phyloP scores from a whole-genome alignment of 306 rosid species.

The Lotus japonicus region DNA sequence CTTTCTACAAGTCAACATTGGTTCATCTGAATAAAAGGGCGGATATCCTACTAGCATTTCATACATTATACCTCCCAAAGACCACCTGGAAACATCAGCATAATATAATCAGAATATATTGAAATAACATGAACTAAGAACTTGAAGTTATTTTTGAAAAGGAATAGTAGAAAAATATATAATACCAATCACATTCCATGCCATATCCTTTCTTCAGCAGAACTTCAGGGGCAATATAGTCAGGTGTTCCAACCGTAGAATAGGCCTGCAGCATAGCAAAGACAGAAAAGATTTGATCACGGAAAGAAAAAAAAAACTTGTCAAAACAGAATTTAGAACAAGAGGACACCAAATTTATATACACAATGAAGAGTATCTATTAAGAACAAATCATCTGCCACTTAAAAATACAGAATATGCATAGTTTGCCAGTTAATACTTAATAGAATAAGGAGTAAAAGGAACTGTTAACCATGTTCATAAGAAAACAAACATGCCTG shows the following conservation, averaged over 20 bases:
- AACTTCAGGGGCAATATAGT: slow-evolving; percentile 98
- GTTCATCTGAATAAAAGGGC: slow-evolving; percentile 97
- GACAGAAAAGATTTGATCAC: slow-evolving; percentile 15
- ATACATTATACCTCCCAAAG: slow-evolving; percentile 96
- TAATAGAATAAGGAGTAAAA: not conserved
- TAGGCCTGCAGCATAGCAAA: slow-evolving; percentile 63
- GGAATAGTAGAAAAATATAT: not conserved
- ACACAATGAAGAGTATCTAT: not conserved
- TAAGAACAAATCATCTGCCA: slow-evolving; percentile 11
- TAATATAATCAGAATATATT: slow-evolving; percentile 22
- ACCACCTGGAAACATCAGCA: slow-evolving; percentile 72
- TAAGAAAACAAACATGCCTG: slow-evolving; percentile 16
- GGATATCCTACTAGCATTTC: slow-evolving; percentile 99
- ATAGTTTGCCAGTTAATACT: not conserved
- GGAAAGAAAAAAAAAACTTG: not conserved
- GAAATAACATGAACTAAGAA: not conserved
- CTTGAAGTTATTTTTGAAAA: slow-evolving; percentile 3
- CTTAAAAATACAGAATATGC: not conserved
- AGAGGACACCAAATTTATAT: slow-evolving; percentile 2
- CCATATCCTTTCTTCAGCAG: slow-evolving; percentile 99
- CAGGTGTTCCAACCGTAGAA: slow-evolving; percentile 98
- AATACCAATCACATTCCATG: slow-evolving; percentile 93
- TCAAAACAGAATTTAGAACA: slow-evolving; percentile 9
- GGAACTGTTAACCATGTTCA: not conserved
- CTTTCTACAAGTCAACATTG: slow-evolving; percentile 97